Percentiles rank a stretch among this genome's conserved stretches.
Conservation (phyloP, 345 rosid species). For the Salix exigua region DNA sequence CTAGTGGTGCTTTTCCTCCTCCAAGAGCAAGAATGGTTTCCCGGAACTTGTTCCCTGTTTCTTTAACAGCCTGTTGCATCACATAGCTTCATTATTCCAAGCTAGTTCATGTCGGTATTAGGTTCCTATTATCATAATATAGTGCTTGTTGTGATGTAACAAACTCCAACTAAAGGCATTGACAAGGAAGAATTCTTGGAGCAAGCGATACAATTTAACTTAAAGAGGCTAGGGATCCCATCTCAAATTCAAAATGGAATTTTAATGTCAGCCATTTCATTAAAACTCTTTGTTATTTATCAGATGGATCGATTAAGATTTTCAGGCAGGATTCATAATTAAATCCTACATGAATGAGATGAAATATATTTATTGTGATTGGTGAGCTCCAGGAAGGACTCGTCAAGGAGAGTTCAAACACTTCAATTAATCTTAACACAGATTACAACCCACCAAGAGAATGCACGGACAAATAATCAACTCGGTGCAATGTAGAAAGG, state of each 20-base stretch:
- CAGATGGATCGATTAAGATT: no score
- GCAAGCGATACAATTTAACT: no score
- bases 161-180: neutral
- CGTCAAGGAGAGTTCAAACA: no score
- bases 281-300: no score
- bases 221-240: no score
- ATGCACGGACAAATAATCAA: neutral
- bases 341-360: no score
- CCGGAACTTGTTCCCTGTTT: conserved; percentile 68
- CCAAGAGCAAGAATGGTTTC: conserved; percentile 91
- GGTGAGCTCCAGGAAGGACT: no score
- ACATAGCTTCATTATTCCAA: conserved; percentile 2
- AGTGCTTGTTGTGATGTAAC: neutral
- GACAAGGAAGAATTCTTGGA: neutral
- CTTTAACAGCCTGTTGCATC: conserved; percentile 66
- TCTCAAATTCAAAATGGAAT: no score
- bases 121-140: neutral
- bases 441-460: neutral
- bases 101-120: neutral
- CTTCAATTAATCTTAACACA: no score
- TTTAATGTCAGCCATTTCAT: no score
- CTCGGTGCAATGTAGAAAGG: neutral
- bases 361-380: no score
- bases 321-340: no score
- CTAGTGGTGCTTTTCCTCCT: conserved; percentile 80